These are phyloP conservation scores for Diaporthe amygdali DNA, from an alignment of 2,329 filamentous ascomycete species.

Conservation along the genomic window DNA sequence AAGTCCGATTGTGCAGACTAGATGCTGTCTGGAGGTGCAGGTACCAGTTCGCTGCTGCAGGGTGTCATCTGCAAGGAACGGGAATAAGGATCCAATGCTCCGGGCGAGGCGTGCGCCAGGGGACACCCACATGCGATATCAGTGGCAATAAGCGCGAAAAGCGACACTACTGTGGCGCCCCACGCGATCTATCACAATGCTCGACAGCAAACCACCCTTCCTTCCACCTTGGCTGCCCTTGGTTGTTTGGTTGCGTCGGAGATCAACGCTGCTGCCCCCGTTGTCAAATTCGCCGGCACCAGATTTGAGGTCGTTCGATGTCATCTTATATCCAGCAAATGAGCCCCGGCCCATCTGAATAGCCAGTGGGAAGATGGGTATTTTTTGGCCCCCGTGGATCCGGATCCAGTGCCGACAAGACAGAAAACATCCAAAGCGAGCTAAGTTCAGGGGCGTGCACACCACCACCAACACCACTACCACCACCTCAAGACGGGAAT, in stretches of 20 bases:
- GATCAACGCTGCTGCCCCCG: neutral
- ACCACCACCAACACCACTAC: neutral
- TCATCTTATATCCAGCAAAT: slow-evolving; percentile 9
- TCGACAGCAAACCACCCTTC: neutral
- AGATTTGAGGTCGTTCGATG: slow-evolving; percentile 8
- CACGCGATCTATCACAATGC: slow-evolving; percentile 2
- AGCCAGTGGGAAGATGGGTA: neutral
- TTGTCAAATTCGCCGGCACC: neutral
- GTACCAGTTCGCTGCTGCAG: neutral
- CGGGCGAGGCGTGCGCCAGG: slow-evolving; percentile 12
- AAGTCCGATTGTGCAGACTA: neutral
- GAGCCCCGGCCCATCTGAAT: neutral
- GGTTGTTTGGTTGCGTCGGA: neutral
- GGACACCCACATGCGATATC: neutral
- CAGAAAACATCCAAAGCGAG: neutral
- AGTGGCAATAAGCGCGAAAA: slow-evolving; percentile 7
- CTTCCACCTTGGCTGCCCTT: neutral
- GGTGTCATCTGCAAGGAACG: slow-evolving; percentile 1
- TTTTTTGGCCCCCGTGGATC: neutral
- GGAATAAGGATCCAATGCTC: slow-evolving; percentile 8
- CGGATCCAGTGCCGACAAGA: neutral
- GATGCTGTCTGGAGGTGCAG: neutral
- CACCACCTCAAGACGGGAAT: neutral
- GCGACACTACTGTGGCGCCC: slow-evolving; percentile 3
- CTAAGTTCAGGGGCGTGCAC: neutral